These are phyloP conservation scores for Eimeria maxima DNA, from an alignment of 169 alveolate species.

Conservation along the genomic window DNA sequence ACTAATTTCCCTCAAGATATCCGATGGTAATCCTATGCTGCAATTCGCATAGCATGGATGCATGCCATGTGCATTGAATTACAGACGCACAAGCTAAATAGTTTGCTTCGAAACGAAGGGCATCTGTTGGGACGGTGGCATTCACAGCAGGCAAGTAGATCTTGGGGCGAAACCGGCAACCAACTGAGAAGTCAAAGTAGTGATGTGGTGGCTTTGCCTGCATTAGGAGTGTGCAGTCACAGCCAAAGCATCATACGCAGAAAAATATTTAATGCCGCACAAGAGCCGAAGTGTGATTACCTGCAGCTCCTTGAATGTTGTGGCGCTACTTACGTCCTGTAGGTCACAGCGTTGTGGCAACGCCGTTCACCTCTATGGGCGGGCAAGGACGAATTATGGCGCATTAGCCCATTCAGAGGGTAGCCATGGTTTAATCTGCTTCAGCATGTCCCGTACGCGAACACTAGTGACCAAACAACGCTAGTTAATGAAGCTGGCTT, in stretches of 20 bases:
- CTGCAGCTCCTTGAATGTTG: neutral
- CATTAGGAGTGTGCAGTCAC: neutral
- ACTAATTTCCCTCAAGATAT: no score
- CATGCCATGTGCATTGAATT: neutral
- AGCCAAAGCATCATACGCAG: neutral
- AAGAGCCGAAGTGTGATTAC: neutral
- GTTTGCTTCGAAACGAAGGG: neutral
- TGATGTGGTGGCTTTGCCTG: neutral
- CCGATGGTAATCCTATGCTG: no score
- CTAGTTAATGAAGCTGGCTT: neutral
- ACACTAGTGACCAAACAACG: neutral
- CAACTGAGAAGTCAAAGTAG: neutral
- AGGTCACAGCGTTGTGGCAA: neutral
- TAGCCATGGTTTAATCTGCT: neutral
- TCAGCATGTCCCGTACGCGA: neutral
- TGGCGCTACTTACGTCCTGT: neutral
- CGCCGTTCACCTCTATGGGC: neutral
- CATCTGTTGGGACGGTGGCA: neutral
- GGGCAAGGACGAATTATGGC: neutral
- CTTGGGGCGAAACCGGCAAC: neutral
- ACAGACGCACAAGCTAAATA: neutral
- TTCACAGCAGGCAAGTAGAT: neutral
- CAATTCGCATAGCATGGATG: no score
- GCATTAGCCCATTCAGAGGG: neutral
- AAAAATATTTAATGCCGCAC: neutral